A percentile compares a stretch with the other conserved stretches of the same genome.
phyloP scores from a whole-genome alignment of 805 yeast genomes.

The Zygosaccharomyces siamensis region DNA sequence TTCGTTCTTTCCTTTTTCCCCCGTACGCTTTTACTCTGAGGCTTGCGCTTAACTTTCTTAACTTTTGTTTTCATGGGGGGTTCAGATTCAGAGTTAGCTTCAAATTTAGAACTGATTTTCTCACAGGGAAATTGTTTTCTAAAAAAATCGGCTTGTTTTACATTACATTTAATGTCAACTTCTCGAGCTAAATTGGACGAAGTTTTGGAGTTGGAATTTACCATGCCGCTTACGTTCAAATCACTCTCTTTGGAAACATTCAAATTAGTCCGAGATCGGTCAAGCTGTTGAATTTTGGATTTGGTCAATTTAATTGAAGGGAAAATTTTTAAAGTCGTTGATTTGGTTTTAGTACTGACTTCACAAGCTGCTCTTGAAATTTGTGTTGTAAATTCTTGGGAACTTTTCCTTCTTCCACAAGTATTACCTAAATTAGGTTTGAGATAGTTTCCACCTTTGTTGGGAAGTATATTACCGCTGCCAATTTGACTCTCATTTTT shows the following conservation, averaged over 20 bases:
- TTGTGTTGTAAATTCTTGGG: neutral
- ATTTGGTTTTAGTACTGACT: neutral
- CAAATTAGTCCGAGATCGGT: no score
- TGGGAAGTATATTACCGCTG: neutral
- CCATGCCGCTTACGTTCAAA: neutral
- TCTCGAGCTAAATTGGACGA: neutral
- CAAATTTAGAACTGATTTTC: neutral
- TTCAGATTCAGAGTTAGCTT: neutral
- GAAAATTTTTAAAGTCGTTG: neutral
- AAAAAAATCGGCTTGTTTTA: neutral
- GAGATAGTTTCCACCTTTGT: no score
- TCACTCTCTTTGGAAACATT: neutral
- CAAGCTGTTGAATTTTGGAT: neutral
- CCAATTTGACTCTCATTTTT: no score
- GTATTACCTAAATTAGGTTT: neutral
- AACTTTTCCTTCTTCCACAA: neutral
- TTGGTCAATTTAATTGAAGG: neutral
- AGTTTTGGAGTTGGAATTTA: neutral
- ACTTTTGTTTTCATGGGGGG: neutral
- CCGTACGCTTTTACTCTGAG: neutral
- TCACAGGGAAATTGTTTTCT: neutral
- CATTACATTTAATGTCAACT: neutral
- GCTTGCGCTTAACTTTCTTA: neutral
- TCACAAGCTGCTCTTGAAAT: neutral
- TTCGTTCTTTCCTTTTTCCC: neutral